phyloP scores from a whole-genome alignment of 805 yeast genomes.

The Metschnikowia baotianmanensis region DNA sequence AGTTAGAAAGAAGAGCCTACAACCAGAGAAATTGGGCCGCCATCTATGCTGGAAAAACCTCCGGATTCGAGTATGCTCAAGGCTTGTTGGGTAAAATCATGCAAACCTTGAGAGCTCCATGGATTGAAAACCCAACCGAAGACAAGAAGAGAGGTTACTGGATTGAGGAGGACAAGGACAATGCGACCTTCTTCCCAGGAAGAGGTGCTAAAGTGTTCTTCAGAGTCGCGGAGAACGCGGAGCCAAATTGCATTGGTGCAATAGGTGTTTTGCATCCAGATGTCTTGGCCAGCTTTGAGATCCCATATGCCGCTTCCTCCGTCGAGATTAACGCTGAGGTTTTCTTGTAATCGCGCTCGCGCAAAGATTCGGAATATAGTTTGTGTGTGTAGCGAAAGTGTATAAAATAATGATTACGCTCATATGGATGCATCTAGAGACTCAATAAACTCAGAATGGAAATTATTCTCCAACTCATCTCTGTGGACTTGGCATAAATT shows the following conservation, averaged over 20 bases:
- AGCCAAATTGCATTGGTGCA: slow-evolving; percentile 65
- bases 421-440: too few relatives aligned
- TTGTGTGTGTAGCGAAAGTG: too few relatives aligned
- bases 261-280: slow-evolving; percentile 96
- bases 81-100: slow-evolving; percentile 92
- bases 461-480: too few relatives aligned
- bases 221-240: slow-evolving; percentile 60
- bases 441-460: too few relatives aligned
- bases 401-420: too few relatives aligned
- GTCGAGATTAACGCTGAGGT: slow-evolving; percentile 89
- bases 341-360: slow-evolving; percentile 72
- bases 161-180: slow-evolving; percentile 68
- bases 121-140: slow-evolving; percentile 60
- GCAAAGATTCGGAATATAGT: too few relatives aligned
- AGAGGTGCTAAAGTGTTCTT: slow-evolving; percentile 89
- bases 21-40: slow-evolving; percentile 97
- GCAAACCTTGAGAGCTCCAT: slow-evolving; percentile 91
- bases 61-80: slow-evolving; percentile 93
- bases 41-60: slow-evolving; percentile 87
- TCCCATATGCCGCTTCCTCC: slow-evolving; percentile 89
- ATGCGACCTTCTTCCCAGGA: slow-evolving; percentile 89
- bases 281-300: slow-evolving; percentile 80
- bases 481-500: too few relatives aligned
- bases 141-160: slow-evolving; percentile 73
- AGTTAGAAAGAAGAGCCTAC: slow-evolving; percentile 82